phyloP scores from a whole-genome alignment of 2,329 filamentous ascomycete species.

The Penicillium sp. region DNA sequence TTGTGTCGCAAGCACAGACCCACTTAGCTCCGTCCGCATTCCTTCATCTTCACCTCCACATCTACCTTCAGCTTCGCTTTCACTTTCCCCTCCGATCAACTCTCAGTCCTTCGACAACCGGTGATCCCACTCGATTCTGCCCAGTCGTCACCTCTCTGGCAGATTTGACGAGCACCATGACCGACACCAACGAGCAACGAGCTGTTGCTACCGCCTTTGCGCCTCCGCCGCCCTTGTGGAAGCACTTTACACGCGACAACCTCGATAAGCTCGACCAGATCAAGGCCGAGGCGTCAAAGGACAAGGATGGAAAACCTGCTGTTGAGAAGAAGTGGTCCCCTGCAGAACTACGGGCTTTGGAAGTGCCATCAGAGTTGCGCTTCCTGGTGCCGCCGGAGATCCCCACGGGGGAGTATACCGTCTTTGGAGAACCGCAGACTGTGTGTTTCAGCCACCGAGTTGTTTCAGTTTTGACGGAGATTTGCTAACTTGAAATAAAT shows the following conservation, averaged over 20 bases:
- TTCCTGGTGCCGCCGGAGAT: constrained; percentile 82
- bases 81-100: not conserved
- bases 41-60: constrained; percentile 10
- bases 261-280: constrained; percentile 63
- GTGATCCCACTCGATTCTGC: not conserved
- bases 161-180: constrained; percentile 56
- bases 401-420: constrained; percentile 73
- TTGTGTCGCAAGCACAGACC: constrained; percentile 26
- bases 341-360: constrained; percentile 43
- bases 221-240: constrained; percentile 87
- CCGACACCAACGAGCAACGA: constrained; percentile 58
- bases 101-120: constrained; percentile 1
- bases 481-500: constrained; percentile 12
- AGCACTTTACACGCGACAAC: constrained; percentile 81
- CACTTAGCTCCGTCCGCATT: constrained; percentile 18
- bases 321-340: constrained; percentile 43
- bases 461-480: not conserved
- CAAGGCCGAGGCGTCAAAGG: constrained; percentile 48
- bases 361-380: constrained; percentile 72
- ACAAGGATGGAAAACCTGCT: constrained; percentile 35
- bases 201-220: constrained; percentile 73
- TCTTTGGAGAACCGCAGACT: constrained; percentile 73
- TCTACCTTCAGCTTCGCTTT: not conserved
- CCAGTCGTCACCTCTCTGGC: not conserved
- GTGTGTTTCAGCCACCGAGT: constrained; percentile 43